A percentile compares a stretch with the other conserved stretches of the same genome.
Evolutionary conservation across 345 rosid genomes (phyloP).

Genomic region (Boechera stricta): DNA sequence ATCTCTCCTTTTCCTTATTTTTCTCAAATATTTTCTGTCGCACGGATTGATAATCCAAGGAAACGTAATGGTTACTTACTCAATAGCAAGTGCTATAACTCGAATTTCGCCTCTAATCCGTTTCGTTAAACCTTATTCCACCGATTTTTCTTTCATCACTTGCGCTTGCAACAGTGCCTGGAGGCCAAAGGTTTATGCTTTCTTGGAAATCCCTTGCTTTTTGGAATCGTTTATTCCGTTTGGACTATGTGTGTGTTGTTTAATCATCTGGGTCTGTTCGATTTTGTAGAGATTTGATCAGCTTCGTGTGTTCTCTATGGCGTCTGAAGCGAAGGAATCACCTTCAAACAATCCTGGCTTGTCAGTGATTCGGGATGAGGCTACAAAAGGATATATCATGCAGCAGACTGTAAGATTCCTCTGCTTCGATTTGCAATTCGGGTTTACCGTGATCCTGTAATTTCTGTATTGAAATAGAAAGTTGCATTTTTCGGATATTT

Average conservation of each 20-base stretch:
- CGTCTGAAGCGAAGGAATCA: conserved; percentile 72
- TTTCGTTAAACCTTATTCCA: conserved; percentile 32
- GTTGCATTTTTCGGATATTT: background rate
- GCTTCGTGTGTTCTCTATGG: conserved; percentile 70
- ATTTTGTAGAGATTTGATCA: conserved; percentile 51
- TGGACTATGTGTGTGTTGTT: conserved; percentile 6
- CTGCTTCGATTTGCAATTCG: background rate
- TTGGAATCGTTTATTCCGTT: conserved; percentile 8
- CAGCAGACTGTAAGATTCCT: conserved; percentile 78
- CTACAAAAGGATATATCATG: conserved; percentile 83
- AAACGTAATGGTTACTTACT: conserved; percentile 31
- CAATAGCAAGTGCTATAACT: conserved; percentile 38
- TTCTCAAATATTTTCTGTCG: background rate
- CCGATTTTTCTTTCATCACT: conserved; percentile 18
- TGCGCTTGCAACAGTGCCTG: conserved; percentile 1
- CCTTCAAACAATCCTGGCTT: conserved; percentile 84
- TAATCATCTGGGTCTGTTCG: conserved; percentile 26
- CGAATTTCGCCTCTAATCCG: conserved; percentile 39
- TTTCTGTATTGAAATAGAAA: background rate
- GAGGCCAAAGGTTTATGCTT: conserved; percentile 37
- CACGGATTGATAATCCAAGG: conserved; percentile 9
- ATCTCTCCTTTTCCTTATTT: background rate
- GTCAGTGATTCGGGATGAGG: conserved; percentile 62
- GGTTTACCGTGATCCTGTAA: background rate
- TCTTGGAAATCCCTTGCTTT: background rate